Evolutionary conservation across 2,329 filamentous ascomycete genomes (phyloP).

Genomic region (Grosmannia serpens): DNA sequence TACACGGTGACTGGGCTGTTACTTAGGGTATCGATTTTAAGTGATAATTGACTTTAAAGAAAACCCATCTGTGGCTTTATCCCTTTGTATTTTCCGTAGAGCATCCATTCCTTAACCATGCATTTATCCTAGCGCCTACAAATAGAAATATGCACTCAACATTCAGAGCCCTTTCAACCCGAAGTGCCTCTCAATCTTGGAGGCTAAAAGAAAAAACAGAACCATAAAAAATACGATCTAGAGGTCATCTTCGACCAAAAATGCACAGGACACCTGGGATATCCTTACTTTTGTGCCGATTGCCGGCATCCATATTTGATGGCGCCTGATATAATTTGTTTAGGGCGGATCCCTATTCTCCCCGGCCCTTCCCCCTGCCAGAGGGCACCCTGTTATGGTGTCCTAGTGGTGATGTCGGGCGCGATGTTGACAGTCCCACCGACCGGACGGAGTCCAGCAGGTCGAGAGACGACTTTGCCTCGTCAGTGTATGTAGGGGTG

Average conservation of each 20-base stretch:
- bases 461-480: conserved; percentile 24
- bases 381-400: conserved; percentile 24
- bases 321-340: not conserved
- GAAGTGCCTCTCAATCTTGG: not conserved
- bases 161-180: not conserved
- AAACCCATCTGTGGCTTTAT: not conserved
- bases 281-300: not conserved
- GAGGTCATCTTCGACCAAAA: not conserved
- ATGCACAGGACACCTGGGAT: not conserved
- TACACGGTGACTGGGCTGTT: not conserved
- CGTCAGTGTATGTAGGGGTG: conserved; percentile 25
- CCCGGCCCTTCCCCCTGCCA: conserved; percentile 24
- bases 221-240: not conserved
- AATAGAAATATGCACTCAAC: not conserved
- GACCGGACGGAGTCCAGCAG: conserved; percentile 27
- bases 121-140: not conserved
- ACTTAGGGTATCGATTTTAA: too few species aligned
- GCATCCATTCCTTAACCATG: not conserved
- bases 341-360: conserved; percentile 18
- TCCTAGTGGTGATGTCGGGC: conserved; percentile 33
- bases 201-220: not conserved
- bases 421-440: conserved; percentile 30
- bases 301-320: not conserved
- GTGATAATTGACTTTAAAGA: not conserved
- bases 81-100: not conserved